A percentile compares a stretch with the other conserved stretches of the same genome.
Evolutionary conservation across 1,139 yeast species (phyloP).

Genomic region (Eremothecium coryli): DNA sequence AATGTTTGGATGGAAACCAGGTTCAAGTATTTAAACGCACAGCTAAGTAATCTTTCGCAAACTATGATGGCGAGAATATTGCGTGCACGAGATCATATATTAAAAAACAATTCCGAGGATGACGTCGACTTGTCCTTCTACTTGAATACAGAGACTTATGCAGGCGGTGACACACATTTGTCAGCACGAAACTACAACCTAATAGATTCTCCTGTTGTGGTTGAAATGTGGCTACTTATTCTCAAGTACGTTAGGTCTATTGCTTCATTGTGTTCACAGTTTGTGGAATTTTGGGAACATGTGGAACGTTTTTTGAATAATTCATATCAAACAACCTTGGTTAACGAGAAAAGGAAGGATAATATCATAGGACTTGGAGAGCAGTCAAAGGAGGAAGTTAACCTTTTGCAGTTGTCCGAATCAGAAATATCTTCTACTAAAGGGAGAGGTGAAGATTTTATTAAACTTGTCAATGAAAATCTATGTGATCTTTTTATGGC

Average conservation of each 20-base stretch:
- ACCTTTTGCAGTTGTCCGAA: constrained; percentile 4
- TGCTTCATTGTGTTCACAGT: constrained; percentile 26
- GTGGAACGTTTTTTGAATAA: constrained; percentile 40
- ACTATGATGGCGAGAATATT: constrained; percentile 31
- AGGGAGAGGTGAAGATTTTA: constrained; percentile 32
- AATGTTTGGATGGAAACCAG: constrained; percentile 49
- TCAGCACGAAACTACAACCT: constrained; percentile 19
- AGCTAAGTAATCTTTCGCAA: constrained; percentile 32
- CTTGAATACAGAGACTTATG: constrained; percentile 18
- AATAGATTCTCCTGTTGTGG: constrained; percentile 40
- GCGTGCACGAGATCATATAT: constrained; percentile 29
- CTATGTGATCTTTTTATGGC: constrained; percentile 34
- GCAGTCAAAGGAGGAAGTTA: constrained; percentile 6
- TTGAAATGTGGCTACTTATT: constrained; percentile 47
- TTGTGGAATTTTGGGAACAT: constrained; percentile 40
- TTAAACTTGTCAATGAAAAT: constrained; percentile 30
- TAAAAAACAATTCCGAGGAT: constrained; percentile 26
- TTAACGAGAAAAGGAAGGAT: constrained; percentile 38
- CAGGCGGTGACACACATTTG: constrained; percentile 8
- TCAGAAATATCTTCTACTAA: constrained; percentile 17
- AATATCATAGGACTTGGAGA: constrained; percentile 25
- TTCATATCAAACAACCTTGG: constrained; percentile 34
- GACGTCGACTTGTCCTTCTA: constrained; percentile 25
- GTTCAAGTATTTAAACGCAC: constrained; percentile 33
- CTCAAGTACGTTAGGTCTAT: constrained; percentile 40